Conservation (phyloP, 2,329 filamentous ascomycete genomes). For the Penicillium freii region DNA sequence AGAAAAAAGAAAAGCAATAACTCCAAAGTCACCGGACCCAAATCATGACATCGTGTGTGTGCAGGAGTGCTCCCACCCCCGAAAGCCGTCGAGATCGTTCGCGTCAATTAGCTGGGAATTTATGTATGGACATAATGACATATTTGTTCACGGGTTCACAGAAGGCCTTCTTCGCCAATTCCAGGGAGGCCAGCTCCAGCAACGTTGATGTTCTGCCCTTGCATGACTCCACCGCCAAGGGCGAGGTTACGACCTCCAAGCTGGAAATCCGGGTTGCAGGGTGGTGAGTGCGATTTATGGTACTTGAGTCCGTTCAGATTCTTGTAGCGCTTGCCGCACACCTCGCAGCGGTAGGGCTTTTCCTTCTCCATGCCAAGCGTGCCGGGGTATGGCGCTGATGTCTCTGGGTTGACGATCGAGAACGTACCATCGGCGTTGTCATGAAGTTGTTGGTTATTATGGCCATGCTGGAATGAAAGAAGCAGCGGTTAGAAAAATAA, state of each 20-base stretch:
- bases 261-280: constrained; percentile 81
- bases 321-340: constrained; percentile 98
- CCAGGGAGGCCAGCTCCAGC: constrained; percentile 50
- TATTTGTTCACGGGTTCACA: constrained; percentile 26
- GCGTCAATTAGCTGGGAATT: constrained; percentile 30
- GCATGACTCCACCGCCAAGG: constrained; percentile 45
- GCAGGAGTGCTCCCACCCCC: constrained; percentile 15
- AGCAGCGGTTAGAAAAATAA: constrained; percentile 9
- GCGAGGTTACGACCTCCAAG: constrained; percentile 46
- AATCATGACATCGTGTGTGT: constrained; percentile 28
- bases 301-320: constrained; percentile 99
- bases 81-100: constrained; percentile 30
- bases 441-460: constrained; percentile 93
- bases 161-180: constrained; percentile 45
- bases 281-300: constrained; percentile 78
- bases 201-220: constrained; percentile 48
- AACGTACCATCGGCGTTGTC: constrained; percentile 97
- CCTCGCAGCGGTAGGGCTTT: constrained; percentile 96
- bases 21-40: constrained; percentile 25
- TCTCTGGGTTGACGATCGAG: constrained; percentile 96
- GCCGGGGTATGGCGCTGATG: constrained; percentile 87
- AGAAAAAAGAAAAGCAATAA: constrained; percentile 18
- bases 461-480: constrained; percentile 63
- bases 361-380: constrained; percentile 99
- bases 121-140: constrained; percentile 23